Evolutionary conservation across 306 rosid genomes (phyloP).

Genomic region (Potentilla sterilis): DNA sequence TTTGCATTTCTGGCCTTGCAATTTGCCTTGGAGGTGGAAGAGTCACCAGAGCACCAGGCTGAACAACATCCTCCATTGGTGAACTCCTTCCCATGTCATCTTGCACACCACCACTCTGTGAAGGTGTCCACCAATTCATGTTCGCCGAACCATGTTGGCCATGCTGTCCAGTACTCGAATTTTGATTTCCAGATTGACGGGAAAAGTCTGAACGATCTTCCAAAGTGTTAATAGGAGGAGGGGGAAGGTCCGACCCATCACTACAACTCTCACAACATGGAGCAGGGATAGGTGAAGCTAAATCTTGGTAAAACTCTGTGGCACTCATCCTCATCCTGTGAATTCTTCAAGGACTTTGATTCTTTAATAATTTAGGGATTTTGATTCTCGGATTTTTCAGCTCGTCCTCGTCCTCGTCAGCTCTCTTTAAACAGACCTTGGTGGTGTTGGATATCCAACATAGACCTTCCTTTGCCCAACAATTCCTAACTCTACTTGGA

Average conservation of each 20-base stretch:
- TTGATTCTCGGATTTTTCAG: too few species aligned
- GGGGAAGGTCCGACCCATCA: constrained; percentile 74
- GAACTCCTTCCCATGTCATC: constrained; percentile 82
- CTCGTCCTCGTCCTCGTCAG: too few species aligned
- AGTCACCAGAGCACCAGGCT: constrained; percentile 79
- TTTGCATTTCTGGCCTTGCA: constrained; percentile 84
- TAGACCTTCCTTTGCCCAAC: too few species aligned
- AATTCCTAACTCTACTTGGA: too few species aligned
- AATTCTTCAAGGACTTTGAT: background rate
- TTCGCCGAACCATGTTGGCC: constrained; percentile 59
- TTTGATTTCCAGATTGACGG: constrained; percentile 83
- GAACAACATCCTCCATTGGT: constrained; percentile 94
- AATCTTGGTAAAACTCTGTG: constrained; percentile 79
- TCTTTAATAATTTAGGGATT: too few species aligned
- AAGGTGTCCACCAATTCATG: constrained; percentile 75
- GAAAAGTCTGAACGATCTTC: constrained; percentile 90
- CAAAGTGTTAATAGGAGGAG: constrained; percentile 86
- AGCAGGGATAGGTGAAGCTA: constrained; percentile 88
- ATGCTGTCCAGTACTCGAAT: constrained; percentile 55
- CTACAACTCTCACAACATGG: constrained; percentile 74
- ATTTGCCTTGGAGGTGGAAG: constrained; percentile 88
- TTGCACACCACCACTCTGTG: constrained; percentile 70
- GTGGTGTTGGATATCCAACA: too few species aligned
- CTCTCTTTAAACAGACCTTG: too few species aligned
- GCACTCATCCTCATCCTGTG: constrained; percentile 46